Evolutionary conservation across 2,329 filamentous ascomycete genomes (phyloP).

Genomic region (Colletotrichum tamarilloi): DNA sequence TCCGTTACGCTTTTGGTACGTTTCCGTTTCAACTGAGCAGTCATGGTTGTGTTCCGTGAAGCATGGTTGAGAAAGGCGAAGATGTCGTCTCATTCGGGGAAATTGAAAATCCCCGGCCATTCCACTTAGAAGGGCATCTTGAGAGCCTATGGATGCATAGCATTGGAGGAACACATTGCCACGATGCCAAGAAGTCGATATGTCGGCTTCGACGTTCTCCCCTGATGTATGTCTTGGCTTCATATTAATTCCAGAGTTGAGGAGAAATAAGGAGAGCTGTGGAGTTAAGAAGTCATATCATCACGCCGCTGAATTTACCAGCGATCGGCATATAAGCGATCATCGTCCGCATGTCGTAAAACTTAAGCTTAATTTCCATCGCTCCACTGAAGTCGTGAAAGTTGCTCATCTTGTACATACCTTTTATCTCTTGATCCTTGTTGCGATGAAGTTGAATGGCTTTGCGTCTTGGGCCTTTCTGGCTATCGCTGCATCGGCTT

Average conservation of each 20-base stretch:
- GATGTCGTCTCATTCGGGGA: constrained; percentile 13
- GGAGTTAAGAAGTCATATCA: neutral
- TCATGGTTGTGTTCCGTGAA: neutral
- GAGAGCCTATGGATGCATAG: neutral
- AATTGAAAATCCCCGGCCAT: neutral
- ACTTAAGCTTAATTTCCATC: neutral
- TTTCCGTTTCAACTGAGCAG: neutral
- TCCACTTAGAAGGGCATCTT: neutral
- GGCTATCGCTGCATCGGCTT: constrained; percentile 10
- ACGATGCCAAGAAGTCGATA: neutral
- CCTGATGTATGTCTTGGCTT: constrained; percentile 3
- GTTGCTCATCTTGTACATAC: neutral
- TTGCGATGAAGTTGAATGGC: constrained; percentile 18
- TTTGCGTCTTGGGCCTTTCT: constrained; percentile 20
- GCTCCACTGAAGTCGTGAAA: neutral
- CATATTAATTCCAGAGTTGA: neutral
- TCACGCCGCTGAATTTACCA: neutral
- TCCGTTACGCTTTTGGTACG: neutral
- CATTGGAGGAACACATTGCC: neutral
- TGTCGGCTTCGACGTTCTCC: neutral
- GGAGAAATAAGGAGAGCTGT: neutral
- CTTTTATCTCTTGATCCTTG: neutral
- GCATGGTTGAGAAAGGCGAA: neutral
- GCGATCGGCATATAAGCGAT: neutral
- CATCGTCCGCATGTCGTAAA: neutral